These are phyloP conservation scores for Xylariaceae sp. DNA, from an alignment of 2,329 filamentous ascomycete genomes.

Conservation along the genomic window DNA sequence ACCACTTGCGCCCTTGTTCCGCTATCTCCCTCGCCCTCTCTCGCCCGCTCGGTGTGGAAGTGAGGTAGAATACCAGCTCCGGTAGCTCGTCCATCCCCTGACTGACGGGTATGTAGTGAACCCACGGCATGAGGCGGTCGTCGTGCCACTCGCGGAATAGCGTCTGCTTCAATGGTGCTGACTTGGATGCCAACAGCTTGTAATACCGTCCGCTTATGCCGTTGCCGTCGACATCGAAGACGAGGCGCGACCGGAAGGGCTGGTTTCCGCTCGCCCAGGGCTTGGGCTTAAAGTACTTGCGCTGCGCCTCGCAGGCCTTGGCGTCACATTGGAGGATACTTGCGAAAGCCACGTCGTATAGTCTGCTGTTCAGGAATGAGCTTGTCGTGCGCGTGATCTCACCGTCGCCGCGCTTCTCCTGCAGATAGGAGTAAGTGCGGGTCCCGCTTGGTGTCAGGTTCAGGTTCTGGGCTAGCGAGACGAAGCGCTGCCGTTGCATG, in stretches of 20 bases:
- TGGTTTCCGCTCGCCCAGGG: conserved; percentile 32
- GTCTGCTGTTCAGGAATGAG: conserved; percentile 33
- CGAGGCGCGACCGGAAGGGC: conserved; percentile 37
- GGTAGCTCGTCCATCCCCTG: conserved; percentile 46
- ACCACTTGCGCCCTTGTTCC: conserved; percentile 50
- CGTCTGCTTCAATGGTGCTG: conserved; percentile 46
- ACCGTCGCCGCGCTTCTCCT: conserved; percentile 19
- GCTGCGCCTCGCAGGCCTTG: conserved; percentile 34
- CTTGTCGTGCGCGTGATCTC: conserved; percentile 21
- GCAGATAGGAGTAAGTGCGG: conserved; percentile 32
- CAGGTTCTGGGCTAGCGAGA: conserved; percentile 34
- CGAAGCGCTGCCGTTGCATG: conserved; percentile 46
- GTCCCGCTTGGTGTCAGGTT: conserved; percentile 20
- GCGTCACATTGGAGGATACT: conserved; percentile 40
- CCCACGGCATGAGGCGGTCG: conserved; percentile 49
- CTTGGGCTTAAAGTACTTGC: conserved; percentile 28
- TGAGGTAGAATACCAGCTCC: conserved; percentile 44
- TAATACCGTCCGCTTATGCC: conserved; percentile 50
- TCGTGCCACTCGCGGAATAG: conserved; percentile 54
- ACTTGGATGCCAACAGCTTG: conserved; percentile 43
- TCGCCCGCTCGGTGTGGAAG: conserved; percentile 41
- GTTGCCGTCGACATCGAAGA: conserved; percentile 52
- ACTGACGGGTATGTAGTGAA: conserved; percentile 52
- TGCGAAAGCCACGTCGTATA: conserved; percentile 43
- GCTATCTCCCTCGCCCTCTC: conserved; percentile 46